phyloP scores from a whole-genome alignment of 108 stramenopile species.

The Skeletonema marinoi region DNA sequence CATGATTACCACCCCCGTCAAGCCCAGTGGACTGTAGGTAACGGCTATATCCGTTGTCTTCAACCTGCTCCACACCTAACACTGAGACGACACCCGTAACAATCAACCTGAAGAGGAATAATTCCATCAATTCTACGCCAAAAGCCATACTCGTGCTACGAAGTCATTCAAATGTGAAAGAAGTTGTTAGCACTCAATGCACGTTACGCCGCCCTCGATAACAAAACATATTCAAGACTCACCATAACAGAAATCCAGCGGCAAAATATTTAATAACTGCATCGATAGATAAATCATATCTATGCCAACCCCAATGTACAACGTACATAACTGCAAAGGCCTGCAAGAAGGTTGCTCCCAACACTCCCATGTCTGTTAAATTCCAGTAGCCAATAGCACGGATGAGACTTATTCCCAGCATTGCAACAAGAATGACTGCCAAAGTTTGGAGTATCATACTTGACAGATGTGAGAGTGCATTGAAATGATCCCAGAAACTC shows the following conservation, averaged over 20 bases:
- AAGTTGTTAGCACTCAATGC: too few relatives aligned
- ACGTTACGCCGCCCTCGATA: too few relatives aligned
- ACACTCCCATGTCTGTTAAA: conserved; percentile 39
- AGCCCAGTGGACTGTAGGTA: background rate
- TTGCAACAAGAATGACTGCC: conserved; percentile 19
- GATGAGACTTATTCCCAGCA: conserved; percentile 40
- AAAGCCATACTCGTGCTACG: conserved; percentile 67
- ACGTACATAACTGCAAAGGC: conserved; percentile 54
- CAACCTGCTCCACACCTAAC: conserved; percentile 55
- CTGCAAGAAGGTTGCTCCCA: conserved; percentile 62
- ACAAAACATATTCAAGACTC: too few relatives aligned
- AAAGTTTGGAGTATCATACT: conserved; percentile 34
- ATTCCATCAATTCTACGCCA: conserved; percentile 61
- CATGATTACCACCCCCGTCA: conserved; percentile 1
- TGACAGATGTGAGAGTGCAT: conserved; percentile 43
- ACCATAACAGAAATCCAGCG: conserved; percentile 60
- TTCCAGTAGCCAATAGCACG: conserved; percentile 27
- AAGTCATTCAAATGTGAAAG: too few relatives aligned
- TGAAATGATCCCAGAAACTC: conserved; percentile 36
- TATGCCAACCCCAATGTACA: conserved; percentile 68
- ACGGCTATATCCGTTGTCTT: conserved; percentile 51
- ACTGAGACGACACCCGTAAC: conserved; percentile 39
- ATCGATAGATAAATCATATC: conserved; percentile 75
- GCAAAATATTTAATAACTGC: conserved; percentile 84
- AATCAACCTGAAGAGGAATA: conserved; percentile 39